Conservation (phyloP, 1,284 basidiomycete genomes). For the Phlebopus sp. region DNA sequence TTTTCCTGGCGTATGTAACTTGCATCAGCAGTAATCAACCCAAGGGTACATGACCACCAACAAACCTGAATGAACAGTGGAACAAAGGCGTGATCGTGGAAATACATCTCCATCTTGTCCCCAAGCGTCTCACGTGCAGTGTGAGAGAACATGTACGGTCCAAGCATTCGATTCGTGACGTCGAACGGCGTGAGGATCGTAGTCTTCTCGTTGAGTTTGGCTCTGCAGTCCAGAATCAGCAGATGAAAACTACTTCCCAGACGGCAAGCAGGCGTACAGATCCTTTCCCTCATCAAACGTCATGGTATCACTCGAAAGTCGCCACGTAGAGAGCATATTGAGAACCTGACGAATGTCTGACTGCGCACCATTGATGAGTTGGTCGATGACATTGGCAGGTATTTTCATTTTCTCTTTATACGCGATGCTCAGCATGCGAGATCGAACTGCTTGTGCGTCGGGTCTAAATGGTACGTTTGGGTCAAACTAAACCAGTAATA, state of each 20-base stretch:
- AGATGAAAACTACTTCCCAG: background rate
- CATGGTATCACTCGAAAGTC: conserved; percentile 73
- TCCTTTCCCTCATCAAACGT: conserved; percentile 88
- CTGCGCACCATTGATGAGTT: conserved; percentile 85
- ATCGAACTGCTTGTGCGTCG: conserved; percentile 70
- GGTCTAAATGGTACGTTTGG: conserved; percentile 52
- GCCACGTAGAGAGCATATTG: conserved; percentile 98
- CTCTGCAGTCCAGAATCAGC: conserved; percentile 42
- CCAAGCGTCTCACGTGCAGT: conserved; percentile 80
- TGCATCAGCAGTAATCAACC: background rate
- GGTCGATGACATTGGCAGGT: conserved; percentile 87
- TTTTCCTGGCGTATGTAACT: conserved; percentile 64
- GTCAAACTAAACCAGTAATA: background rate
- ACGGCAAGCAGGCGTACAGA: conserved; percentile 54
- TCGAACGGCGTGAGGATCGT: conserved; percentile 89
- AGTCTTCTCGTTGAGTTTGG: conserved; percentile 90
- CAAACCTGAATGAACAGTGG: conserved; percentile 90
- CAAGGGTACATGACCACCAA: background rate
- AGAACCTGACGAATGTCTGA: conserved; percentile 96
- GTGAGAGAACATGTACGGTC: conserved; percentile 85
- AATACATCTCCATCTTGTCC: conserved; percentile 96
- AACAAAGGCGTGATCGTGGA: conserved; percentile 92
- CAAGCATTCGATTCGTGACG: conserved; percentile 81
- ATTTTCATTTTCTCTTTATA: conserved; percentile 94
- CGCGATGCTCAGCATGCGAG: conserved; percentile 83